Evolutionary conservation across 2,329 filamentous ascomycete species (phyloP), one percentile per base, ranked within the genome.

Genomic region (Penicillium hordei): DNA sequence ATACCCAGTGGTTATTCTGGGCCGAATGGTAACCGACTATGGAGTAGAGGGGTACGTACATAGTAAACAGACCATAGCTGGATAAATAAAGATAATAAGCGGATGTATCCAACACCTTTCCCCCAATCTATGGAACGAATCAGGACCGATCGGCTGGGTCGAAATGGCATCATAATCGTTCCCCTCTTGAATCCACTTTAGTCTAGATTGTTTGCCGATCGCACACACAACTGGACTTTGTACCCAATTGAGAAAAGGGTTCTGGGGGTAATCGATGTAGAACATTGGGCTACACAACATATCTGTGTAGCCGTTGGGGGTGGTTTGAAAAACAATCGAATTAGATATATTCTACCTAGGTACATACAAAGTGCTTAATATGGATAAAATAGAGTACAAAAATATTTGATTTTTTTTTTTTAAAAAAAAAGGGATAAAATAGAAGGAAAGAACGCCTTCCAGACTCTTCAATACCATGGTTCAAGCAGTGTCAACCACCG

Each of bases 201-300:
- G 60, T 65, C 63, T 65, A 65, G 63, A 65, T 42, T 39, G 61
- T 64, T 42, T 39, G 63, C 60, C 58, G 63, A 65, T 64, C 61
- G 55, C 59, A 45, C 62, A 63, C 29, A 43, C 33, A 48, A 23
- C 12, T 13, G 29, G 19, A 40, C 13, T 33, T 39, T 42, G n/a
- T 40, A 23, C 23, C 19, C 43, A 53, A 45, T 44, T 45, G 34
- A 51, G 39, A 12, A 48, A 55, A 60, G 55, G 51, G 55, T 55
- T 51, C 42, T 48, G 49, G 51, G 23, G 42, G 15, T 33, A 13
- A 27, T 27, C 0, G 13, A 25, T 54, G 52, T 55, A 27, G 42
- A 38, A 61, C 31, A 23, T 36, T 38, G 23, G 53, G 53, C 49
- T 50, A 48, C 39, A 60, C 54, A 23, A 29, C 59, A 31, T 34